Evolutionary conservation across 106 monocot species (phyloP), one percentile per base, ranked within the genome.

Genomic region (Chionographis japonica): DNA sequence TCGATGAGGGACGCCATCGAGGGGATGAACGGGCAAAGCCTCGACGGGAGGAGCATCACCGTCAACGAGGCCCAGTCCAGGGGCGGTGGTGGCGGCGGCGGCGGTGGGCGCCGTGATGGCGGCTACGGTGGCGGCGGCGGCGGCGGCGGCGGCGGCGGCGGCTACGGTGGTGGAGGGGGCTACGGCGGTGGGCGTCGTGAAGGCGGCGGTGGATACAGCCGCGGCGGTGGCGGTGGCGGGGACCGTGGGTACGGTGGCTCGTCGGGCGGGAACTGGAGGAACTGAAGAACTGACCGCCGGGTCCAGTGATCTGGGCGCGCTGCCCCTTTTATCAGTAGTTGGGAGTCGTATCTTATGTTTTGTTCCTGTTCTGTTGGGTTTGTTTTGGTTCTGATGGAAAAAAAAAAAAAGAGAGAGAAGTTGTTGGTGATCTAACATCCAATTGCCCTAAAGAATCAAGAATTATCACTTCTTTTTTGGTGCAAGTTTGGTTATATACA

Each of bases 41-140:
- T 87, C 7, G 79, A 87, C 70, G 86, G 86, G 52, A 69, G 83
- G 70, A 80, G 39, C 63, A 87, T 83, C 79, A 87, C 86, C 69
- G 83, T 87, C 73, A 87, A 87, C 77, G 79, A 83, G 54, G 86
- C 86, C 15, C 86, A 87, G 76, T 88, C 82, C 9, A 53, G 87
- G 4, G 75, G 80, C 3, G 38, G 77, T 54, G 77, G 87, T 12
- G 83, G 83, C 35, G 86, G 82, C 16, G 82, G 82, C n/a, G 72
- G 78, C 49, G 69, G 78, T 1, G 56, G 69, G 18, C 60, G 82
- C 1, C 40, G 56, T 13, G 13, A 16, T 4, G 18, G 68, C 3
- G 40, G 69, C 40, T 43, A 62, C 12, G 66, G 81, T 3, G 50
- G 58, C 1, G 61, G 62, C n/a, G 62, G 75, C 15, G 62, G 62